Base-by-base conservation (phyloP, 768 basidiomycete genomes). In the Lactarius indigo region DNA sequence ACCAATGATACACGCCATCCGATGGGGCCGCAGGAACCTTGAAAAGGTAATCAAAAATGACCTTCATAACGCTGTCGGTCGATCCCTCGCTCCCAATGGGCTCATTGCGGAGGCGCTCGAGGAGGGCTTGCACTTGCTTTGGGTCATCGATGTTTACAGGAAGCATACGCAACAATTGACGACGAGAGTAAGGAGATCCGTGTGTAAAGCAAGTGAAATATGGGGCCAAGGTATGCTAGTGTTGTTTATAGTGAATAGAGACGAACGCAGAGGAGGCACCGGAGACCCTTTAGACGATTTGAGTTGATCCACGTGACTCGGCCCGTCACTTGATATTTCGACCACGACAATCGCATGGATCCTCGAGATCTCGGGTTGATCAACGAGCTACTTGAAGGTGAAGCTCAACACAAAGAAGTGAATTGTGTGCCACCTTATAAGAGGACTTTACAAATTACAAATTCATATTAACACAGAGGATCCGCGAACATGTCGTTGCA, bases 401-500 rank as follows among this genome's bases (percentile, higher is more conserved):
- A 70, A 44, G 64, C 68, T 9, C 26, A 33, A 3, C 64, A 64
- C 41, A 70, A 59, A 69, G 68, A 70, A 65, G 70, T 70, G 57
- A 69, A 37, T 57, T 1, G 15, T 6, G 28, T 64, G 37, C 37
- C 9, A 33, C 31, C 26, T 26, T 33, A 47, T 52, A 13, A 8
- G 23, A 20, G 28, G 57, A 18, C 20, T 26, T 37, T 37, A 56
- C 15, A 30, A 57, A 52, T 37, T 37, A 56, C 15, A 30, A 57
- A 52, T 52, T 61, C 17, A 42, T 60, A 47, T 50, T 65, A 35
- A 55, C 12, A 42, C 70, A 94, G 92, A 90, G 86, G 87, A 89
- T 94, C 77, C 89, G 85, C 72, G 90, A 90, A 33, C 85, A 89
- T 75, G 87, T 89, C 44, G 82, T 81, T 30, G 85, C 87, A 72